Base-by-base conservation (phyloP, 78 protist genomes). In the Dictyostelium intermedium region DNA sequence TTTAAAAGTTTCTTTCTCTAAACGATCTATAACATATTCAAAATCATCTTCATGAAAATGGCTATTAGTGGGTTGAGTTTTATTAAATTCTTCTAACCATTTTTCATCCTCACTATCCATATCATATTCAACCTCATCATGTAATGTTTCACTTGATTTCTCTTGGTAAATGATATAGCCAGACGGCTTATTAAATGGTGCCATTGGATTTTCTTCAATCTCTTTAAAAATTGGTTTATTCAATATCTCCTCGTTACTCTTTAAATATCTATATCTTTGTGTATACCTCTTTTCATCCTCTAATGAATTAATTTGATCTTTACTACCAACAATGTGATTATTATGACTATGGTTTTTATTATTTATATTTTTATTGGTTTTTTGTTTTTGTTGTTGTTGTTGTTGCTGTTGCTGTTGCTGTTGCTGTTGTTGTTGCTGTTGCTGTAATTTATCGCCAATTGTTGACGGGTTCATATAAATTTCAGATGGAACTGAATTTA, bases 1-100 rank as follows among this genome's bases (percentile, higher is more conserved):
- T 70, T 10, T 45, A 84, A 95, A 95, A 20, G 97, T 79, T 37
- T 95, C 97, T 74, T 95, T 95, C 41, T 95, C 97, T 18, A 95
- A 82, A 6, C 97, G 50, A 73, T 95, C 97, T 9, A 95, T 76
- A 9, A 89, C 85, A 50, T 18, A n/a, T 91, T 95, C 97, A 41
- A 95, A 95, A 35, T 69, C 82, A 50, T 95, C 97, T 66, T 95
- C 97, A n/a, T 43, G 35, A 27, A 25, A 80, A 2, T 43, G 16
- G 32, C 35, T 16, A 30, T 18, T 11, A 13, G 34, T 35, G 27
- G 43, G 43, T 39, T 39, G 43, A 16, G n/a, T 87, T 3, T 16
- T 3, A 47, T 91, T 91, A 13, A 2, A 91, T 30, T 63, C 35
- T 8, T 39, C 30, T 23, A 93, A 35, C 96, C 96, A 93, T 32